Base-by-base conservation (phyloP, 2,329 filamentous ascomycete species). In the Ophiostoma tasmaniense region DNA sequence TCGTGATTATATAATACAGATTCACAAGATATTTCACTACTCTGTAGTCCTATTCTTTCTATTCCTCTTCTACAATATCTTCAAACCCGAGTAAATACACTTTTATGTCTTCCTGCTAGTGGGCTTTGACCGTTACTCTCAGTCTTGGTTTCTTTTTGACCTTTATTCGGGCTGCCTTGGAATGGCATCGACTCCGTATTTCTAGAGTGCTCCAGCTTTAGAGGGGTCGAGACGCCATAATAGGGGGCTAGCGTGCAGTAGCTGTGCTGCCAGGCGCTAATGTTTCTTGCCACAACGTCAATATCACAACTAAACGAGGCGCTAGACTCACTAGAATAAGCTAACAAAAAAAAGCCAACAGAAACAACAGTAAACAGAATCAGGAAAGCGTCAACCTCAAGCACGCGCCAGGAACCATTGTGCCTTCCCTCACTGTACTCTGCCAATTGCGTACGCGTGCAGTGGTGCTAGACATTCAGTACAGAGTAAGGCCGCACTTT, bases 401-500 rank as follows among this genome's bases (percentile, higher is more conserved):
- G 35, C 30, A 33, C 30, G 30, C 28, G 28, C 59, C 50, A 55
- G 50, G 50, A 11, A 55, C 45, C 37, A 14, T 39, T 13, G 13
- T 39, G 13, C 37, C 42, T 45, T 45, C 42, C 42, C 14, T 20
- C 42, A 20, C 50, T 37, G 30, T 30, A 62, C 59, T 35, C 59
- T 22, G 30, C 59, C 59, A 22, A 62, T 62, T 62, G 59, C 30
- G 59, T 62, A 62, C 59, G 59, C 59, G 28, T 62, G 59, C 30
- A 62, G 28, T 13, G 3, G 50, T 25, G 30, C 59, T 20, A 35
- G 30, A 30, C 35, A 39, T 2, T 39, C 37, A 14, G 37, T 39
- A 39, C 11, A 33, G 33, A 45, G 42, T 17, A 45, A 45, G 42
- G 42, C 42, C 42, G 17, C 42, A 17, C 50, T 55, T 25, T 52